Base-by-base conservation (phyloP, 2,329 filamentous ascomycete genomes). In the Fusarium sp. region DNA sequence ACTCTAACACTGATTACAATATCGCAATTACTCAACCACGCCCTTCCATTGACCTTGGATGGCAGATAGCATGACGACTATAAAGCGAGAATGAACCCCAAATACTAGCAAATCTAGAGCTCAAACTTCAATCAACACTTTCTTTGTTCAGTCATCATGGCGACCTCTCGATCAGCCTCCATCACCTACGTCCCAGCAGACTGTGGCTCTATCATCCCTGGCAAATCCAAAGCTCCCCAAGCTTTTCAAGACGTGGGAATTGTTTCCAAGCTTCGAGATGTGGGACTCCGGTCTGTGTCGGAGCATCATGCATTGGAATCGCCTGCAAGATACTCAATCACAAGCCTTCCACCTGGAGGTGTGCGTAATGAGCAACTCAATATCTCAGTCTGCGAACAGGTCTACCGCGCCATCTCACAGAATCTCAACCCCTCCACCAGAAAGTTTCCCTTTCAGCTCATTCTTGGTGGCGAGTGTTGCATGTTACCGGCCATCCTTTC, bases 201-300 rank as follows among this genome's bases (percentile, higher is more conserved):
- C 29, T 77, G 73, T 27, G 75, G 75, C 14, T 77, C 75, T 4
- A 65, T 77, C 18, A 67, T 77, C 29, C 75, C 75, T 1, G 75
- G 75, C 37, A 77, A 77, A 70, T 77, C 73, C 16, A 77, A 77
- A 57, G 75, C 73, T 1, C 75, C 75, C 0, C 16, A 74, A 41
- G 75, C 75, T 5, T 77, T 77, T 22, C 68, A 39, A 41, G 64
- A 76, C 7, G 68, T 70, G 1, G 59, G 63, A 5, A 68, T 74
- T 6, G 33, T 52, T 11, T 5, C 2, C 0, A 72, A 70, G 20
- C 50, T 76, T 0, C 33, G 4, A 57, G 24, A 66, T 6, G 60
- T 59, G 6, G 71, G 60, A 0, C 9, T 76, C 0, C 20, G 33
- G 2, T 52, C 56, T 22, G 45, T 73, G 22, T 48, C 41, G 0